Evolutionary conservation across 2,329 filamentous ascomycete species (phyloP), one percentile per base, ranked within the genome.

Genomic region (Epichloe gansuensis): DNA sequence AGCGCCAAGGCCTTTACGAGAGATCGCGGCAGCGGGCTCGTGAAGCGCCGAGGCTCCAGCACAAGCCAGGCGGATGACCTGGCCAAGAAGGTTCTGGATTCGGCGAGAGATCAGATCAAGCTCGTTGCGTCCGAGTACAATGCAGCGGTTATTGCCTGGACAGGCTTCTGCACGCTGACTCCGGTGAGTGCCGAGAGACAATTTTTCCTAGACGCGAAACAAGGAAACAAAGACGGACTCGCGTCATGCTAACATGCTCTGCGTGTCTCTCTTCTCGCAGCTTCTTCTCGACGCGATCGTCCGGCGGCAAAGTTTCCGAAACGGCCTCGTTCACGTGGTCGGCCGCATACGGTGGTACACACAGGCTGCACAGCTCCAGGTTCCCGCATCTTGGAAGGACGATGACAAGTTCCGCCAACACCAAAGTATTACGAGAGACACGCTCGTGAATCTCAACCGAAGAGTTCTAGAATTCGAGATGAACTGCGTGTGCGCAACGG

Each of bases 401-500:
- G 61, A 58, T 13, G 52, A 58, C n/a, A 37, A 48, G n/a, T 65
- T 62, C 46, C 57, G 58, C 13, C 45, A 54, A 7, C 54, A 60
- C 6, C 57, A 60, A n/a, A 53, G 57, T 2, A 50, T 58, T 3
- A 44, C 57, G 5, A 60, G 57, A 3, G 63, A 63, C 9, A 53
- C 53, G 8, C 52, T 69, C 9, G 23, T 63, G 1, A 56, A 56
- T 4, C 55, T 69, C 5, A 68, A 66, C 56, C 61, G 65, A 21
- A 59, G 57, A 13, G 59, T 69, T 4, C 61, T 70, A 28, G 68
- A 70, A 52, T 65, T 67, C 50, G 67, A 70, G 57, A 70, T 70
- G 68, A 69, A 69, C 50, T 66, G 64, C 57, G 64, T 70, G 9
- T 70, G 67, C 54, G 68, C 68, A 5, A 59, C 67, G 15, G 67